phyloP scores from a whole-genome alignment of 2,329 filamentous ascomycete species.

The Trichoderma oligosporum region DNA sequence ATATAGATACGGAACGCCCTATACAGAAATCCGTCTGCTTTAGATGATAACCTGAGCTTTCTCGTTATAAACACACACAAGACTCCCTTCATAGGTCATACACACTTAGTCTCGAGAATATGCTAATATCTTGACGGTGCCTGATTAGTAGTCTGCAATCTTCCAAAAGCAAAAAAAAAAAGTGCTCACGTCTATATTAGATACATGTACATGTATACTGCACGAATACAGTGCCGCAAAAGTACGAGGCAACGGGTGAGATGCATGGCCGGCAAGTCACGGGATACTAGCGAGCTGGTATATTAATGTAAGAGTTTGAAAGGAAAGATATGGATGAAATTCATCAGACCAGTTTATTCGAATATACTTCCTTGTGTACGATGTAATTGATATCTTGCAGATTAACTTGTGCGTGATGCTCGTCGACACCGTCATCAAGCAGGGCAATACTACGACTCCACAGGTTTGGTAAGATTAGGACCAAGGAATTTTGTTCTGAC shows the following conservation, averaged over 20 bases:
- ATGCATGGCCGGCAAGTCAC: slow-evolving; percentile 13
- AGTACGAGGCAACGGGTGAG: slow-evolving; percentile 1
- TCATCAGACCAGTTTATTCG: no score
- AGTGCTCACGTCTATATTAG: no score
- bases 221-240: neutral
- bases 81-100: no score
- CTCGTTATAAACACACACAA: no score
- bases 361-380: neutral
- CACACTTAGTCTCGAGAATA: no score
- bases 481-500: neutral
- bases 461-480: neutral
- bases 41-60: no score
- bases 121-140: neutral
- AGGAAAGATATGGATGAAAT: neutral
- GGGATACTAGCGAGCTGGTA: neutral
- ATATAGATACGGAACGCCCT: no score
- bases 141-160: neutral
- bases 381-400: no score
- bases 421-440: neutral
- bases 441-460: neutral
- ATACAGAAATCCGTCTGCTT: no score
- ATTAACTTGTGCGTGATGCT: no score
- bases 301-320: no score
- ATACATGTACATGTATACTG: neutral
- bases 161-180: no score